Conservation (phyloP, 2,329 filamentous ascomycete species). For the Alternaria viburni region DNA sequence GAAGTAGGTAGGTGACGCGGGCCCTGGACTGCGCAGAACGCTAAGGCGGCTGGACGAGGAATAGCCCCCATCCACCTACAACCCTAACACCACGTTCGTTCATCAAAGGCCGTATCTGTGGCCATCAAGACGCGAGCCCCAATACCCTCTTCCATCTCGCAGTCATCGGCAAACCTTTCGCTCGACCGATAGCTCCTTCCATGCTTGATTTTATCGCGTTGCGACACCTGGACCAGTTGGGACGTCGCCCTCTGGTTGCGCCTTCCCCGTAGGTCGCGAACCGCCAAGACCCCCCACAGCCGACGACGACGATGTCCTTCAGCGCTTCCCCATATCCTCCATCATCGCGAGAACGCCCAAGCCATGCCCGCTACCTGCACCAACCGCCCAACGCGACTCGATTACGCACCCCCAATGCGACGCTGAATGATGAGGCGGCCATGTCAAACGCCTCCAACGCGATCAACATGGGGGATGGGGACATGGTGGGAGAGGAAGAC, state of each 20-base stretch:
- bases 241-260: slow-evolving; percentile 47
- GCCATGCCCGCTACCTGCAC: slow-evolving; percentile 50
- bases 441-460: slow-evolving; percentile 48
- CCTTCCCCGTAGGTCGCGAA: slow-evolving; percentile 44
- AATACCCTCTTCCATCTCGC: slow-evolving; percentile 43
- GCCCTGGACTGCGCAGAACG: neutral
- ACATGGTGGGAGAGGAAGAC: slow-evolving; percentile 55
- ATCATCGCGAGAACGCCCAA: slow-evolving; percentile 50
- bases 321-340: slow-evolving; percentile 47
- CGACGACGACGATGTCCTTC: slow-evolving; percentile 44
- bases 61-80: slow-evolving; percentile 12
- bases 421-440: slow-evolving; percentile 52
- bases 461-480: slow-evolving; percentile 47
- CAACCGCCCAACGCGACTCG: slow-evolving; percentile 44
- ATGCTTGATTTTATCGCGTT: slow-evolving; percentile 47
- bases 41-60: slow-evolving; percentile 17
- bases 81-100: neutral
- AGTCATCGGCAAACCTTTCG: slow-evolving; percentile 37
- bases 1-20: slow-evolving; percentile 9
- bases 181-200: slow-evolving; percentile 35
- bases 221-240: slow-evolving; percentile 51
- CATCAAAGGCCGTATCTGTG: slow-evolving; percentile 32
- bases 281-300: slow-evolving; percentile 43
- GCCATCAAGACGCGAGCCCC: slow-evolving; percentile 43
- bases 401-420: slow-evolving; percentile 51